Evolutionary conservation across 495 filamentous ascomycete species (phyloP), one percentile per base, ranked within the genome.

Genomic region (Xylaria palmicola): DNA sequence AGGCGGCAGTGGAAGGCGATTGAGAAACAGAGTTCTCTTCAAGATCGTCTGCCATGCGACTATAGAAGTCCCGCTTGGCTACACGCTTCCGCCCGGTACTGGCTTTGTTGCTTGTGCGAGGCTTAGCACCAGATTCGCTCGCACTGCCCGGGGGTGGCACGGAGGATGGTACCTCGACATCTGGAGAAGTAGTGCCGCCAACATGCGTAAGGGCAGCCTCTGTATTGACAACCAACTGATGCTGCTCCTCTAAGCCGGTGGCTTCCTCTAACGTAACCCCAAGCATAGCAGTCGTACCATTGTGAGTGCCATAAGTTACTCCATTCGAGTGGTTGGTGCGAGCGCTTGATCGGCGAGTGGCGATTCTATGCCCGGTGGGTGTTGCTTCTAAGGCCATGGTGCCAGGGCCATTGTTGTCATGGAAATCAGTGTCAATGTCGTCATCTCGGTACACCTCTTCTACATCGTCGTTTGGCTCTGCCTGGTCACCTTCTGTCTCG

Each of bases 61-160:
- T 60, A n/a, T 54, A 69, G 41, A 63, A 72, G n/a, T 56, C 56
- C 1, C 58, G 65, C 43, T 69, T 72, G 1, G 34, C 62, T 3
- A 67, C 17, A 24, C 69, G 69, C 24, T 68, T 72, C 54, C 66
- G 59, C 37, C 60, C 49, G 5, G 62, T 65, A 13, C 39, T 26
- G 17, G 53, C 32, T 36, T 53, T 69, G 15, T 24, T 24, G 15
- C 22, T 48, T 27, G 60, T 36, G 36, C 43, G 47, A 4, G 13
- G 37, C 19, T 43, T 57, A 37, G 36, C 20, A 13, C 15, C 32
- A 22, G 27, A n/a, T 13, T 34, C 56, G 12, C 22, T 19, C 9
- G 15, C 30, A 34, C 24, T 52, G 27, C 17, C 50, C 20, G 34
- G 26, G 43, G 48, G 4, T 29, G 50, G 55, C 26, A 50, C 15